Evolutionary conservation across 192 early-diverging fungal species (phyloP), one percentile per base, ranked within the genome.

Genomic region (Pecoramyces ruminantium): DNA sequence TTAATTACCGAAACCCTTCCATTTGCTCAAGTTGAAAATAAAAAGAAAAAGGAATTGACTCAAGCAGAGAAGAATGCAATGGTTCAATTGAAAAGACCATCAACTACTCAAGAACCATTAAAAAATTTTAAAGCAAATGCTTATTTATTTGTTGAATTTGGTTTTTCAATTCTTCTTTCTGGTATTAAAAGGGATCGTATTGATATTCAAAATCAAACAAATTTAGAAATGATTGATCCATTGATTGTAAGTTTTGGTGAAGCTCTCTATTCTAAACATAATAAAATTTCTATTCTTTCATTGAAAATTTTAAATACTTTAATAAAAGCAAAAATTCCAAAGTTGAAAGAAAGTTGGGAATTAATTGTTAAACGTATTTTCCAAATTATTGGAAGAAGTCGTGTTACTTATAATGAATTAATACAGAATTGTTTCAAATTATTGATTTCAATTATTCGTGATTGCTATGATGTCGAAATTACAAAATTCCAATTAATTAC

Each of bases 121-220:
- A 93, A 94, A 79, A 93, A 94, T 80, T 93, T 94, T 83, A 88
- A 91, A 30, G 90, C 90, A 11, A 98, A 99, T 79, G 94, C 93
- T 12, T 92, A 97, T 81, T 86, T 93, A 13, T 98, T 99, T 86
- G 93, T 97, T 77, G 90, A 94, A 79, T 99, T 99, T 89, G 97
- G 97, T 0, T 83, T 99, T 28, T 88, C 89, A n/a, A 86, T 98
- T 16, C 87, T 99, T 79, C 86, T 94, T 29, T 86, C 90, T 0
- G 90, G 91, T 0, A 83, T 99, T 38, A 84, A 83, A 40, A 82
- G 81, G 34, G 88, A 88, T 28, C 38, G 77, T n/a, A 81, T 91
- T 42, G 38, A 79, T 9, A 29, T 83, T 27, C 85, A 87, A 58
- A 87, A 85, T 78, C 87, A 88, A 83, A 87, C 87, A 79, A 88